Conservation (phyloP, 352 stramenopile species). For the Halophytophthora batemanensis region DNA sequence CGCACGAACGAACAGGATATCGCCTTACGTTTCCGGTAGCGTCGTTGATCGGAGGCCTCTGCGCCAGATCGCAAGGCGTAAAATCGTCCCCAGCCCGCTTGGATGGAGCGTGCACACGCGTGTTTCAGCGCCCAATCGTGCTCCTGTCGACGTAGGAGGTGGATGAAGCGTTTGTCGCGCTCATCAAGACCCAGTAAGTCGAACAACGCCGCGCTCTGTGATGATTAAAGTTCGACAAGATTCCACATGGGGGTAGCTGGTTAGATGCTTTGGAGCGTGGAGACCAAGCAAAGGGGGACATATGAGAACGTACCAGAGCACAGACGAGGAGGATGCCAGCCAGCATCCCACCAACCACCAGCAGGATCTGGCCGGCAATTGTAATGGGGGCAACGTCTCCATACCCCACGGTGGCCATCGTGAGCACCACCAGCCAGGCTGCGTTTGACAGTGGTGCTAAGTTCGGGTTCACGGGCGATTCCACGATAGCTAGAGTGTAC, state of each 20-base stretch:
- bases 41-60: not conserved
- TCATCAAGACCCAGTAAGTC: conserved; percentile 52
- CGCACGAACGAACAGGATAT: not conserved
- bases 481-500: conserved; percentile 66
- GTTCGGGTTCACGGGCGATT: conserved; percentile 59
- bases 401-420: conserved; percentile 78
- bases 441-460: conserved; percentile 57
- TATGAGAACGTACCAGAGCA: conserved; percentile 41
- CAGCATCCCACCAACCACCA: conserved; percentile 67
- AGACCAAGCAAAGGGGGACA: not conserved
- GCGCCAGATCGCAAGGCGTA: conserved; percentile 4
- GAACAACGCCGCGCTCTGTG: conserved; percentile 65
- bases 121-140: conserved; percentile 38
- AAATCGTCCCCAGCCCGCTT: conserved; percentile 47
- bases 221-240: too few relatives aligned
- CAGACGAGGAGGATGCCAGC: conserved; percentile 67
- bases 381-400: conserved; percentile 60
- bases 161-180: conserved; percentile 56
- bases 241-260: not conserved
- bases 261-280: not conserved
- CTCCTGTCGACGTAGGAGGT: conserved; percentile 43
- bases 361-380: conserved; percentile 47
- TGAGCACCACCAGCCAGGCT: conserved; percentile 69
- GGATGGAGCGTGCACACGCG: conserved; percentile 58
- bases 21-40: conserved; percentile 25